These are phyloP conservation scores for Casaregolazyma lundiana DNA, from an alignment of 1,139 yeast species.

Conservation along the genomic window DNA sequence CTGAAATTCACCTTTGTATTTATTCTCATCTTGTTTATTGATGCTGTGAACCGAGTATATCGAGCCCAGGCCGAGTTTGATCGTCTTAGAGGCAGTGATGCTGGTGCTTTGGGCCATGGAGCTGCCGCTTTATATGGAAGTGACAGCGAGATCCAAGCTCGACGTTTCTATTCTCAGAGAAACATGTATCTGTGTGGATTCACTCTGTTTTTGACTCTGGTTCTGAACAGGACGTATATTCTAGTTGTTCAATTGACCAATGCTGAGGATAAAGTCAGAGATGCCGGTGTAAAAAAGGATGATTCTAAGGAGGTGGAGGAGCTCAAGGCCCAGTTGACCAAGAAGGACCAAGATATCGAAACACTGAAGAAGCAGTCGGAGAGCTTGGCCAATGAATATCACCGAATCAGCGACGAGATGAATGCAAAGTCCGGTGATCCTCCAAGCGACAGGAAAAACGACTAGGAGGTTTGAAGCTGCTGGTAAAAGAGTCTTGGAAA, in stretches of 20 bases:
- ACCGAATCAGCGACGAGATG: slow-evolving; percentile 42
- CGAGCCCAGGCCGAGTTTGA: slow-evolving; percentile 56
- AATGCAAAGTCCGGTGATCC: slow-evolving; percentile 25
- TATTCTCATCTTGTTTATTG: slow-evolving; percentile 77
- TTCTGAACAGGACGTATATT: slow-evolving; percentile 79
- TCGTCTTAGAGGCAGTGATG: slow-evolving; percentile 10
- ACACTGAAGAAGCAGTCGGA: slow-evolving; percentile 69
- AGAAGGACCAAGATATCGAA: slow-evolving; percentile 59
- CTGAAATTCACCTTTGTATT: slow-evolving; percentile 80
- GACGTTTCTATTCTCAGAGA: slow-evolving; percentile 93
- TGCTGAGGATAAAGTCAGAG: slow-evolving; percentile 43
- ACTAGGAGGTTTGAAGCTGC: slow-evolving; percentile 21
- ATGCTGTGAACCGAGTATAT: slow-evolving; percentile 80
- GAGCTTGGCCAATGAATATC: slow-evolving; percentile 62
- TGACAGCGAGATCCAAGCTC: slow-evolving; percentile 76
- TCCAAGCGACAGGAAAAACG: slow-evolving; percentile 30
- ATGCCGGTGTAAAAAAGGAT: slow-evolving; percentile 21
- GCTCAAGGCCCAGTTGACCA: slow-evolving; percentile 48
- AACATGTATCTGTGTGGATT: slow-evolving; percentile 96
- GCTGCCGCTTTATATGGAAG: slow-evolving; percentile 20
- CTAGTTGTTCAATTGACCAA: slow-evolving; percentile 73
- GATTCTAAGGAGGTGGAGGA: slow-evolving; percentile 26
- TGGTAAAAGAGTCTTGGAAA: too few relatives aligned
- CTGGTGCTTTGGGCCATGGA: slow-evolving; percentile 12
- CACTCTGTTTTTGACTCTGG: slow-evolving; percentile 82